Conservation (phyloP, 108 stramenopile genomes). For the Stephanodiscus minutulus region DNA sequence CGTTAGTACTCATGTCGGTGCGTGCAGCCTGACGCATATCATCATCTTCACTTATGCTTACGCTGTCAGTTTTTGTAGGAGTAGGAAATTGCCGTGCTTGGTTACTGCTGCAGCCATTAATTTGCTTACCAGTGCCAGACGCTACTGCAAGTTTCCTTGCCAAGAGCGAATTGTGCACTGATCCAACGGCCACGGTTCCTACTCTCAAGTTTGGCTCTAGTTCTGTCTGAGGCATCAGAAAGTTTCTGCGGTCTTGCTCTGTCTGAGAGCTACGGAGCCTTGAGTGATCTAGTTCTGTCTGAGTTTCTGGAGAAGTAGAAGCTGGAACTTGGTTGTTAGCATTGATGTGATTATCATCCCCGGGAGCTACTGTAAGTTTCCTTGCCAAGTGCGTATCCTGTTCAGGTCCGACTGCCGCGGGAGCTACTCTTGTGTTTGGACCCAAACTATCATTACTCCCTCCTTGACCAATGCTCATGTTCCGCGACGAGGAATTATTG, state of each 20-base stretch:
- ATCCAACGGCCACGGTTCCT: not conserved
- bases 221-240: not conserved
- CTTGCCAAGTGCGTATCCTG: slow-evolving; percentile 5
- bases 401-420: no score
- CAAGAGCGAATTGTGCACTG: not conserved
- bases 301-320: not conserved
- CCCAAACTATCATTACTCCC: not conserved
- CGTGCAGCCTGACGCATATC: not conserved
- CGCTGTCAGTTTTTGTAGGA: not conserved
- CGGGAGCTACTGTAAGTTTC: not conserved
- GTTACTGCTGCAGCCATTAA: not conserved
- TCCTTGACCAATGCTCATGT: not conserved
- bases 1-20: no score
- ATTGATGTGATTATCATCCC: not conserved
- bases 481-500: not conserved
- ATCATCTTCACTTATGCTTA: not conserved
- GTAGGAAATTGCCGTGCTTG: not conserved
- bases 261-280: not conserved
- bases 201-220: not conserved
- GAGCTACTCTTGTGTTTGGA: no score
- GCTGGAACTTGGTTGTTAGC: not conserved
- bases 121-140: not conserved
- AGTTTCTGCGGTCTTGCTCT: not conserved
- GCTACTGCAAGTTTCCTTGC: slow-evolving; percentile 5
- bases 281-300: no score